Evolutionary conservation across 306 rosid species (phyloP), one percentile per base, ranked within the genome.

Genomic region (Cucumis melo): DNA sequence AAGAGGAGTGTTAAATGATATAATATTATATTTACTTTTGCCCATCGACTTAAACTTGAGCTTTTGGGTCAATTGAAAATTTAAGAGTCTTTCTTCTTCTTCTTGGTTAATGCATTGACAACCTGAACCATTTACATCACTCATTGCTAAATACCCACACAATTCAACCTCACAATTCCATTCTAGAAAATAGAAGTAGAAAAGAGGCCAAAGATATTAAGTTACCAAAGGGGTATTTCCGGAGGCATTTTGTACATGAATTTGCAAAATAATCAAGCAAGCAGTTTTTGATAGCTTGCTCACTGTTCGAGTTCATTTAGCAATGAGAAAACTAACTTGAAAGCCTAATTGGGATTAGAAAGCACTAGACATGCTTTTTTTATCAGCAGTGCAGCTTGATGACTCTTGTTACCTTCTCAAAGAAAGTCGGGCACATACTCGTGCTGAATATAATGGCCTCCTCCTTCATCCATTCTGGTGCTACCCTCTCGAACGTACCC

Each of bases 401-500:
- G 46, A 90, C 91, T 76, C 72, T 82, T 20, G 87, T 87, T 66
- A 94, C 77, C 83, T 92, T 86, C 82, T 89, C 88, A 15, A 91
- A 92, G 88, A 94, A 92, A 74, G 82, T 80, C 27, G 92, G 88
- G 62, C 89, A 91, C 99, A 94, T 94, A 76, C 82, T 87, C 66
- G 88, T 83, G 81, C 95, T 94, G 89, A 94, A 92, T 84, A 86
- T 84, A 78, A 92, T 88, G 74, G 80, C 91, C 48, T 88, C 91
- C 48, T 88, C 97, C 81, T 86, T 87, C 97, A 92, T 92, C 99
- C 99, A 94, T 79, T 87, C 95, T 59, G 97, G 99, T 6, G 93
- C 99, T 60, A 85, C 89, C 81, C 91, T 89, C 86, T 90, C 99
- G 55, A 94, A 87, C 36, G 92, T 83, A 70, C 97, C 99, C 59